Conservation (phyloP, 352 stramenopile genomes). For the Globisporangium nodosum region DNA sequence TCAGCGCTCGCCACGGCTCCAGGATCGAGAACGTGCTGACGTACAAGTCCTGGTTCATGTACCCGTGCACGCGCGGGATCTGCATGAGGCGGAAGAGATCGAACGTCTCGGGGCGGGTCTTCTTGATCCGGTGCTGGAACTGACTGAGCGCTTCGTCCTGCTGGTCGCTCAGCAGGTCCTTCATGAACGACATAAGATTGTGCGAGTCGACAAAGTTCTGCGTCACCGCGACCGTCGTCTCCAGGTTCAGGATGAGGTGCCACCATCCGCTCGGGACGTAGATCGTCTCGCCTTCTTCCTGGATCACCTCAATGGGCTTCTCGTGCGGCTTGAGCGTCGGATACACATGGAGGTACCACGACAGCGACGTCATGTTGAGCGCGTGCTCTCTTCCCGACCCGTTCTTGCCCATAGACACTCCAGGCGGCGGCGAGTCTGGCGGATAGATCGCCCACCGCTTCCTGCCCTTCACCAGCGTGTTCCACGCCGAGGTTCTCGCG, state of each 20-base stretch:
- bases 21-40: conserved; percentile 49
- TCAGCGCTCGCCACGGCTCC: conserved; percentile 47
- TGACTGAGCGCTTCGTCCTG: conserved; percentile 51
- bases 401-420: conserved; percentile 53
- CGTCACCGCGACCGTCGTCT: conserved; percentile 92
- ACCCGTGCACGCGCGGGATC: conserved; percentile 50
- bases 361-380: conserved; percentile 73
- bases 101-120: conserved; percentile 44
- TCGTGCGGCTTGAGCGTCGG: conserved; percentile 65
- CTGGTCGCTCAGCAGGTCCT: conserved; percentile 60
- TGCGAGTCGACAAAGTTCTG: conserved; percentile 94
- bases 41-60: conserved; percentile 59
- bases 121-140: conserved; percentile 45
- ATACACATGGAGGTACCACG: conserved; percentile 85
- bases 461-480: conserved; percentile 89
- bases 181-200: conserved; percentile 68
- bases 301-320: conserved; percentile 80
- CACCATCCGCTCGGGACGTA: conserved; percentile 98
- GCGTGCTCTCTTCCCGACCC: conserved; percentile 47
- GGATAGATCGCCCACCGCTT: conserved; percentile 97
- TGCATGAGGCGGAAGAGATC: conserved; percentile 64
- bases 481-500: conserved; percentile 94
- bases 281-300: conserved; percentile 93
- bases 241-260: conserved; percentile 96
- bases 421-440: conserved; percentile 65